phyloP scores from a whole-genome alignment of 2,329 filamentous ascomycete species.

The Mycosphaerelloides madeirae region DNA sequence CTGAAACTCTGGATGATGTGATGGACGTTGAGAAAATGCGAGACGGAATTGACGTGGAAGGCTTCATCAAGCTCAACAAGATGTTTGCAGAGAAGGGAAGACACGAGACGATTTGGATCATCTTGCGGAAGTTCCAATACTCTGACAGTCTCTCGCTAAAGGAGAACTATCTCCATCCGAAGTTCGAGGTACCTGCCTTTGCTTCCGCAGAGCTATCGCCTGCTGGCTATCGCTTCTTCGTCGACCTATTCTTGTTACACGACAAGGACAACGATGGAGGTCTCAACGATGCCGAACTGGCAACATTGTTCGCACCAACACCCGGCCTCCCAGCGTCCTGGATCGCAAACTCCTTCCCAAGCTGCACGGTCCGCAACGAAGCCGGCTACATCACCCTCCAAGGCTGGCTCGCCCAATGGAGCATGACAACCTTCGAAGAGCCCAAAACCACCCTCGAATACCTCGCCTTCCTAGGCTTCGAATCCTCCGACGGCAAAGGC shows the following conservation, averaged over 20 bases:
- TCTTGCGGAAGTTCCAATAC: slow-evolving; percentile 89
- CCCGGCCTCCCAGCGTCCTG: slow-evolving; percentile 83
- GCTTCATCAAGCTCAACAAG: slow-evolving; percentile 88
- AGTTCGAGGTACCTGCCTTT: slow-evolving; percentile 88
- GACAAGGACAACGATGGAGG: slow-evolving; percentile 98
- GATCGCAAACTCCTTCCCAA: slow-evolving; percentile 84
- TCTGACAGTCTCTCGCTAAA: slow-evolving; percentile 90
- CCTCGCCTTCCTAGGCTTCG: slow-evolving; percentile 91
- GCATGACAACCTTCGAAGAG: slow-evolving; percentile 97
- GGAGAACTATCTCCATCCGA: slow-evolving; percentile 85
- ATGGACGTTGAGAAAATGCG: slow-evolving; percentile 40
- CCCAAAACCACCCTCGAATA: slow-evolving; percentile 95
- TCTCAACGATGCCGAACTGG: slow-evolving; percentile 77
- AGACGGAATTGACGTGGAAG: slow-evolving; percentile 72
- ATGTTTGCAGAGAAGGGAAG: slow-evolving; percentile 95
- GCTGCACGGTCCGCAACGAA: slow-evolving; percentile 90
- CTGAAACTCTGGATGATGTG: slow-evolving; percentile 12
- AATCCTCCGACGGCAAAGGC: slow-evolving; percentile 65
- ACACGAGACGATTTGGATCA: slow-evolving; percentile 98
- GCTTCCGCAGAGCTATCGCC: slow-evolving; percentile 92
- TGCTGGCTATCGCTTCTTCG: slow-evolving; percentile 92
- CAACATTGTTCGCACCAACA: slow-evolving; percentile 84
- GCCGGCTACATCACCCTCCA: slow-evolving; percentile 92
- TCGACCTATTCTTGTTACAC: slow-evolving; percentile 89
- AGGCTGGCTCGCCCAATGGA: slow-evolving; percentile 98